phyloP scores from a whole-genome alignment of 345 rosid species.

The Cardamine resedifolia region DNA sequence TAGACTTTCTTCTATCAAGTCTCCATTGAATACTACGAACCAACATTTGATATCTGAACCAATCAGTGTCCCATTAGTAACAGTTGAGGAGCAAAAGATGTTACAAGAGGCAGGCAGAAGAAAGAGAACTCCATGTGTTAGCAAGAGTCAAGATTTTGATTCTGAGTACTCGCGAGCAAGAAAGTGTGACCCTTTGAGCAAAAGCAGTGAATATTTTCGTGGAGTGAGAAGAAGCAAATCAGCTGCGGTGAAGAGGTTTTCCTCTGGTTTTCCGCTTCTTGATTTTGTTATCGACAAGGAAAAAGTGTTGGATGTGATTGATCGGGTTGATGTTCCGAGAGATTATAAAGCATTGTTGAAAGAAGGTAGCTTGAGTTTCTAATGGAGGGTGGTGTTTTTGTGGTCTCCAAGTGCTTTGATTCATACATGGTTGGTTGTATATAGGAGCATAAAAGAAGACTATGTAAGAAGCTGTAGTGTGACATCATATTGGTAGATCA shows the following conservation, averaged over 20 bases:
- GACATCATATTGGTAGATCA: constrained; percentile 3
- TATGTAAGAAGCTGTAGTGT: constrained; percentile 15
- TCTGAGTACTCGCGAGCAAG: constrained; percentile 38
- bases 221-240: constrained; percentile 46
- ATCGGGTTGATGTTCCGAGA: constrained; percentile 46
- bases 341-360: constrained; percentile 30
- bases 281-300: constrained; percentile 52
- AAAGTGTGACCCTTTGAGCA: constrained; percentile 52
- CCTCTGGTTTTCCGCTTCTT: constrained; percentile 48
- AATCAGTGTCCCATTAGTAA: constrained; percentile 29
- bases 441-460: constrained; percentile 19
- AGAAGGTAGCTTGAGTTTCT: constrained; percentile 37
- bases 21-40: constrained; percentile 25
- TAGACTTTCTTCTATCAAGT: constrained; percentile 27
- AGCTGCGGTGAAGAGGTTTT: constrained; percentile 39
- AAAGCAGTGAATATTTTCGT: constrained; percentile 45
- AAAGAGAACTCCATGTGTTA: constrained; percentile 33
- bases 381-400: constrained; percentile 13
- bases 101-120: constrained; percentile 38
- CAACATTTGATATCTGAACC: constrained; percentile 32
- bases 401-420: constrained; percentile 18
- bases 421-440: constrained; percentile 13
- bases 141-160: constrained; percentile 56
- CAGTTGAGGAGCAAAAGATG: constrained; percentile 45
- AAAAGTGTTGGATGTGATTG: constrained; percentile 60